Evolutionary conservation across 345 rosid species (phyloP).

Genomic region (Fremontodendron californicum): DNA sequence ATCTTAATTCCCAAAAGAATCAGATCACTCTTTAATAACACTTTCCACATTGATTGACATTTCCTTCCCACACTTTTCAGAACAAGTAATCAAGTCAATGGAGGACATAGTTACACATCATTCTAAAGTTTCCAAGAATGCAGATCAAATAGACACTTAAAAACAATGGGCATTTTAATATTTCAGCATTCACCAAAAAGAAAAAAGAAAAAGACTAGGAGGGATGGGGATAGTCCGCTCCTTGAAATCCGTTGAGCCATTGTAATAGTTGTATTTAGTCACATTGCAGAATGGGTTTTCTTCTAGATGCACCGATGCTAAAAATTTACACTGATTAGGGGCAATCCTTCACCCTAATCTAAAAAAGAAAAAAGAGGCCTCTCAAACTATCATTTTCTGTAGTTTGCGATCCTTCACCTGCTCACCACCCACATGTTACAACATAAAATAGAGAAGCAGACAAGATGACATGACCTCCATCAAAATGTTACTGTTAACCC

Average conservation of each 20-base stretch:
- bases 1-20: background rate
- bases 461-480: background rate
- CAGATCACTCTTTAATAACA: background rate
- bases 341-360: background rate
- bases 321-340: background rate
- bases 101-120: background rate
- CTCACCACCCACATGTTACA: background rate
- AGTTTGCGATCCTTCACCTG: background rate
- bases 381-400: background rate
- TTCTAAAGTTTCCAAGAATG: background rate
- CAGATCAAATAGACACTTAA: background rate
- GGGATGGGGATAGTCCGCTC: background rate
- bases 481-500: background rate
- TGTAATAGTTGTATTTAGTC: background rate
- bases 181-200: background rate
- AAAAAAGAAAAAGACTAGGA: too few species aligned
- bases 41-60: background rate
- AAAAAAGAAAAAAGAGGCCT: background rate
- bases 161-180: background rate
- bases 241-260: background rate
- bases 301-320: background rate
- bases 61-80: background rate
- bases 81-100: background rate
- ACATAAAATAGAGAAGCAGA: background rate
- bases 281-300: too few species aligned